Evolutionary conservation across 805 yeast species (phyloP), one percentile per base, ranked within the genome.

Genomic region (Teunomyces funiuensis): DNA sequence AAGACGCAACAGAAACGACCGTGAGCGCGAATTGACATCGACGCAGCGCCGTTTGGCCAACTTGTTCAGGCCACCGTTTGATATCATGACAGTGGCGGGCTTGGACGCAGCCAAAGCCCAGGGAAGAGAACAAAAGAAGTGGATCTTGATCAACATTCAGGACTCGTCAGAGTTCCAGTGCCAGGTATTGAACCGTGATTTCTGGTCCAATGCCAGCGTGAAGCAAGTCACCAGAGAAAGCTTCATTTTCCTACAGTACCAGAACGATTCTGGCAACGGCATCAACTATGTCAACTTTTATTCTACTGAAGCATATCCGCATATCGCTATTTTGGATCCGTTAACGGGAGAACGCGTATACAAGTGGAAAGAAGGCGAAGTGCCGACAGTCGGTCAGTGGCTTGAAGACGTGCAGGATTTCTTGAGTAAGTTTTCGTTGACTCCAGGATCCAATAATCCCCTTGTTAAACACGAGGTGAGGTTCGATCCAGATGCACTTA

Each of bases 31-130:
- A 37, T 62, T 80, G 39, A 45, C 68, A 67, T 46, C 79, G 14
- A 79, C 73, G 37, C 88, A 79, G 62, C 73, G 80, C 49, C 71
- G 95, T 38, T 68, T 93, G 36, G 97, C 96, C 4, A 76, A 76
- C 46, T 69, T 93, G 20, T 93, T 91, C 63, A 74, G 91, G 46
- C 98, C 99, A 0, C 99, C 99, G 0, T 91, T 88, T 67, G 97
- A 91, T 52, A 66, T 93, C 25, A 88, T 93, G 55, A 73, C 82
- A 15, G 80, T 76, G 49, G 49, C 80, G 13, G 79, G 77, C 40
- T 60, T 93, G n/a, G 93, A 87, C 29, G 68, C 71, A 5, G 98
- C 98, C 2, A 86, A 82, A 50, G 49, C 54, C 2, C 71, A 73
- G 46, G 97, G 95, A 2, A 74, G 83, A 43, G 63, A 61, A 23